Percentiles rank a stretch among this genome's conserved stretches.
These are phyloP conservation scores for Heracleum sosnowskyi DNA, from an alignment of 129 eudicot genomes.

Conservation along the genomic window DNA sequence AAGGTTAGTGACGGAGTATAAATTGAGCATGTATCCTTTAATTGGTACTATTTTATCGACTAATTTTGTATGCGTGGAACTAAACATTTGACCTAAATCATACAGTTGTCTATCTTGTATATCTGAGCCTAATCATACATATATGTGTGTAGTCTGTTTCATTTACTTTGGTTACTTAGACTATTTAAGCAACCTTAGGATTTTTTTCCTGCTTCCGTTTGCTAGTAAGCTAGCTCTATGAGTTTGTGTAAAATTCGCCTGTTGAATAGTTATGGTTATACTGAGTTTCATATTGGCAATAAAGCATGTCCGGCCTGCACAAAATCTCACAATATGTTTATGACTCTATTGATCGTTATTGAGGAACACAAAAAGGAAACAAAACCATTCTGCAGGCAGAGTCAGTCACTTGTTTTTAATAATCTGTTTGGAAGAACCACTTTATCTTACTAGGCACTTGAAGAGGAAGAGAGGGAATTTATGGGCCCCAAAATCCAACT, in stretches of 20 bases:
- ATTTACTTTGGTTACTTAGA: background rate
- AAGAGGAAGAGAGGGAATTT: background rate
- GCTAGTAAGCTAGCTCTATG: background rate
- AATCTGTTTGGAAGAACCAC: background rate
- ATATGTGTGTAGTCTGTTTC: background rate
- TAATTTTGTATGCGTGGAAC: background rate
- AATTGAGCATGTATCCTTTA: background rate
- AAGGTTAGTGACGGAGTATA: slow-evolving; percentile 42
- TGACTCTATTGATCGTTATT: background rate
- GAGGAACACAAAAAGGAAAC: background rate
- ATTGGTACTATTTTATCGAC: background rate
- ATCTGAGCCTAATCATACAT: background rate
- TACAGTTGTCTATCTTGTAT: background rate
- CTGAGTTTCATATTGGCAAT: background rate
- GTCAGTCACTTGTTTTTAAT: background rate
- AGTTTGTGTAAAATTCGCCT: background rate
- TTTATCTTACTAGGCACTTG: too few relatives aligned
- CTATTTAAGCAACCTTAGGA: background rate
- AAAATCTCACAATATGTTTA: background rate
- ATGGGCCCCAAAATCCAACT: background rate
- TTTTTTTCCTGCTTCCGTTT: background rate
- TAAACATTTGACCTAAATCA: background rate
- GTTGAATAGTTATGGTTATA: background rate
- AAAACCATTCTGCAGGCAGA: background rate
- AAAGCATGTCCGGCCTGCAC: too few relatives aligned